Evolutionary conservation across 257 asterid species (phyloP).

Genomic region (Solanum sejunctum): DNA sequence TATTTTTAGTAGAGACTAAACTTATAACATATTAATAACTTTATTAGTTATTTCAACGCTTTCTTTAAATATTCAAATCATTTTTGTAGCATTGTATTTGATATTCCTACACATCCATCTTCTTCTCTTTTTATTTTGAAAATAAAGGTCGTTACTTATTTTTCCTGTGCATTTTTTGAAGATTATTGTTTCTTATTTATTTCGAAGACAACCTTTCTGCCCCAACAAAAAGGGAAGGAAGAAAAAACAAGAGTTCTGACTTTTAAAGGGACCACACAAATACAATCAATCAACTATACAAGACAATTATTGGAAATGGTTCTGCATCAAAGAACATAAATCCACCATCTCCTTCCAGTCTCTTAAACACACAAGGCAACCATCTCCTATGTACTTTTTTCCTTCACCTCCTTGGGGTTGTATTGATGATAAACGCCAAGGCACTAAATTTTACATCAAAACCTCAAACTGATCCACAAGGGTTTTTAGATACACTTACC

Average conservation of each 20-base stretch:
- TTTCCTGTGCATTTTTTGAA: constrained; percentile 52
- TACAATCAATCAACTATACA: neutral
- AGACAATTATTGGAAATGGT: neutral
- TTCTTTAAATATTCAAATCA: too few species aligned
- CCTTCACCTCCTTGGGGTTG: neutral
- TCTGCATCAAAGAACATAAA: neutral
- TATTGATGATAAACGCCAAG: neutral
- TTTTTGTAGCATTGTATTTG: neutral
- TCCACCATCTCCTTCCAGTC: neutral
- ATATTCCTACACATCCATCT: neutral
- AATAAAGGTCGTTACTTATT: neutral
- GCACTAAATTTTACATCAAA: too few species aligned
- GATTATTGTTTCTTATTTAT: neutral
- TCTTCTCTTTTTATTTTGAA: neutral
- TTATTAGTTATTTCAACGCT: too few species aligned
- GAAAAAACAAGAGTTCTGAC: neutral
- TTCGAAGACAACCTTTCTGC: neutral
- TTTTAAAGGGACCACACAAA: neutral
- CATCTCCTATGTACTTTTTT: neutral
- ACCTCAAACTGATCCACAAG: too few species aligned
- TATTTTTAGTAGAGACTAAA: too few species aligned
- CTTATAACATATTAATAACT: too few species aligned
- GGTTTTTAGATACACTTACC: too few species aligned
- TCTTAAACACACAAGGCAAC: neutral
- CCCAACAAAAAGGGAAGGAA: neutral